These are phyloP conservation scores for Phlebiopsis flavidoalba DNA, from an alignment of 768 basidiomycete genomes.

Conservation along the genomic window DNA sequence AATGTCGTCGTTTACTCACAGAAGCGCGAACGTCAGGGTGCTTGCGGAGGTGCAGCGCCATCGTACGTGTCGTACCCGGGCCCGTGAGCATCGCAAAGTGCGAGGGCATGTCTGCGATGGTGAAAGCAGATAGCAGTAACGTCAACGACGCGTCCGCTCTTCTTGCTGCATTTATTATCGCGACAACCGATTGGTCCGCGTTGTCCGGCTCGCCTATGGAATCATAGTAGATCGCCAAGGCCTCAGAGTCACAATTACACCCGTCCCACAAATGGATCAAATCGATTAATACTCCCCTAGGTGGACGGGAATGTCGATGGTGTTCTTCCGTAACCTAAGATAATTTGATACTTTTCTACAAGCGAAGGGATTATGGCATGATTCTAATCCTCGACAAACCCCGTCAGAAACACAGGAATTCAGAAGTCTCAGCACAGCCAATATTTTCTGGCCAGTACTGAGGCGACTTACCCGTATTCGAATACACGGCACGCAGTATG, in stretches of 20 bases:
- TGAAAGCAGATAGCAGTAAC: constrained; percentile 14
- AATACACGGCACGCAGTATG: background rate
- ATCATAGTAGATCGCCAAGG: background rate
- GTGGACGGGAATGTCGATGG: background rate
- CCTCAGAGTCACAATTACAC: background rate
- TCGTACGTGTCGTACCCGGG: constrained; percentile 9
- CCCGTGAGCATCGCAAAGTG: constrained; percentile 18
- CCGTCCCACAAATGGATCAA: background rate
- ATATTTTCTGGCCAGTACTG: too few species aligned
- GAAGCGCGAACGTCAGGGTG: constrained; percentile 22
- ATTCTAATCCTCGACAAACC: background rate
- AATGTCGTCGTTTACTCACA: constrained; percentile 32
- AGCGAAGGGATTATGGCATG: background rate
- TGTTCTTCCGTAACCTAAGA: background rate
- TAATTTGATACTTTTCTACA: background rate
- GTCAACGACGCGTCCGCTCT: background rate
- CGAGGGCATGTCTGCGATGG: constrained; percentile 18
- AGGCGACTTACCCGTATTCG: background rate
- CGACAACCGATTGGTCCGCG: background rate
- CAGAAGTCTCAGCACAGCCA: background rate
- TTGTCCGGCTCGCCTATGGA: too few species aligned
- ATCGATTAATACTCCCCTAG: background rate
- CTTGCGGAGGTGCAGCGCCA: constrained; percentile 16
- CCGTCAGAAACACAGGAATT: background rate
- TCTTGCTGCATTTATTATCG: background rate